Conservation (phyloP, 257 asterid genomes). For the Penstemon davidsonii region DNA sequence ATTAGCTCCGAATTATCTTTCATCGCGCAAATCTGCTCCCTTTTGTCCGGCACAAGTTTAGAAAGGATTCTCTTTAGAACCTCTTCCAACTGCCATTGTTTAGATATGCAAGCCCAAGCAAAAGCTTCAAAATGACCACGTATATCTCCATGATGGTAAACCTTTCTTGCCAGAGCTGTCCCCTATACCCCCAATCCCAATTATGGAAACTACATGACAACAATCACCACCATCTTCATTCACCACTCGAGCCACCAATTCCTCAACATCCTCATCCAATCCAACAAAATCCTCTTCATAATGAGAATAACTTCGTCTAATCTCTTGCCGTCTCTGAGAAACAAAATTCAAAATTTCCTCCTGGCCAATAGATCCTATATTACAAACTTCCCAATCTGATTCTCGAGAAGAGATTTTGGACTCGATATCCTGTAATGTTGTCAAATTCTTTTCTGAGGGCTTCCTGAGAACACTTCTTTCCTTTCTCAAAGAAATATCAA, state of each 20-base stretch:
- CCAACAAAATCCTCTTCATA: slow-evolving; percentile 21
- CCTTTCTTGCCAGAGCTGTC: slow-evolving; percentile 33
- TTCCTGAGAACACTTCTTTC: slow-evolving; percentile 1
- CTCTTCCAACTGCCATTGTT: slow-evolving; percentile 15
- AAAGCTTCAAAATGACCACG: slow-evolving; percentile 8
- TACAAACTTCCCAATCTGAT: neutral
- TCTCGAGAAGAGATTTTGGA: slow-evolving; percentile 6
- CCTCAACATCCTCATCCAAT: slow-evolving; percentile 23
- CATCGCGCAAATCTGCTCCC: neutral
- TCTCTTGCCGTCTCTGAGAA: slow-evolving; percentile 8
- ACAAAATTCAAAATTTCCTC: slow-evolving; percentile 1
- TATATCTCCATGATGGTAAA: slow-evolving; percentile 23
- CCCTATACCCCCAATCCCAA: slow-evolving; percentile 38
- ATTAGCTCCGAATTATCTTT: slow-evolving; percentile 21
- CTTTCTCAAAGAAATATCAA: slow-evolving; percentile 16
- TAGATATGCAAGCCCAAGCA: slow-evolving; percentile 35
- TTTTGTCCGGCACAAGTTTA: slow-evolving; percentile 27
- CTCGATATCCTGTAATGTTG: neutral
- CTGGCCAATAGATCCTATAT: neutral
- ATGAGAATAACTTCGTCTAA: slow-evolving; percentile 2
- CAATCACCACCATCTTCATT: neutral
- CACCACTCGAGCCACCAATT: slow-evolving; percentile 2
- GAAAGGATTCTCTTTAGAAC: slow-evolving; percentile 19
- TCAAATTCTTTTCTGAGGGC: neutral
- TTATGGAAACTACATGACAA: slow-evolving; percentile 22